Evolutionary conservation across 495 filamentous ascomycete genomes (phyloP).

Genomic region (Cryomyces antarcticus): DNA sequence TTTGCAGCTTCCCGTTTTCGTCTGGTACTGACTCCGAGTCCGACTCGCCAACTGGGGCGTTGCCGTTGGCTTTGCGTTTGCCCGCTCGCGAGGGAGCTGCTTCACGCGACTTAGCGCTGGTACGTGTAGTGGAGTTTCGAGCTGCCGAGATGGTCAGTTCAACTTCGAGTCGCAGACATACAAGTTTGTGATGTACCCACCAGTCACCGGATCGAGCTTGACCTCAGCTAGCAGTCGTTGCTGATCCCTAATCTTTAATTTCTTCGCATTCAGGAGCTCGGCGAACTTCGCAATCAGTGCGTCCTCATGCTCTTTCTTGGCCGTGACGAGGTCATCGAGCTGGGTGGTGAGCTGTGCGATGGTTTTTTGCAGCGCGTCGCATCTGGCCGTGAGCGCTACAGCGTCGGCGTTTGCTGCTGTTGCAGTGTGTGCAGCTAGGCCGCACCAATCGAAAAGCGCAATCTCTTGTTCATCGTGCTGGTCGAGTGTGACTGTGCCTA

Average conservation of each 20-base stretch:
- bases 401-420: constrained; percentile 20
- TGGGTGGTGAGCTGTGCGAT: constrained; percentile 15
- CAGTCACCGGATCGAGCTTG: constrained; percentile 27
- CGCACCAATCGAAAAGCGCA: constrained; percentile 55
- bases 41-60: constrained; percentile 1
- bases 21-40: constrained; percentile 9
- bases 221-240: constrained; percentile 45
- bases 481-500: constrained; percentile 42
- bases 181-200: constrained; percentile 2
- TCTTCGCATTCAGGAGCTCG: constrained; percentile 64
- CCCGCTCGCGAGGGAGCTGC: constrained; percentile 10
- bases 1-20: constrained; percentile 5
- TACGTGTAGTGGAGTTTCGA: not conserved
- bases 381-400: constrained; percentile 27
- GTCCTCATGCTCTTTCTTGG: constrained; percentile 38
- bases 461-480: constrained; percentile 44
- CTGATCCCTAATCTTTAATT: constrained; percentile 75
- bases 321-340: constrained; percentile 18
- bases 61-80: constrained; percentile 13
- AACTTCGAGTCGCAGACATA: not conserved
- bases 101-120: constrained; percentile 2
- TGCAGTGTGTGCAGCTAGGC: constrained; percentile 24
- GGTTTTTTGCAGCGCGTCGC: constrained; percentile 23
- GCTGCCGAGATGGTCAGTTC: not conserved
- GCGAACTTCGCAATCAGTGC: constrained; percentile 52